Base-by-base conservation (phyloP, 1,284 basidiomycete species). In the Vanrija pseudolonga region DNA sequence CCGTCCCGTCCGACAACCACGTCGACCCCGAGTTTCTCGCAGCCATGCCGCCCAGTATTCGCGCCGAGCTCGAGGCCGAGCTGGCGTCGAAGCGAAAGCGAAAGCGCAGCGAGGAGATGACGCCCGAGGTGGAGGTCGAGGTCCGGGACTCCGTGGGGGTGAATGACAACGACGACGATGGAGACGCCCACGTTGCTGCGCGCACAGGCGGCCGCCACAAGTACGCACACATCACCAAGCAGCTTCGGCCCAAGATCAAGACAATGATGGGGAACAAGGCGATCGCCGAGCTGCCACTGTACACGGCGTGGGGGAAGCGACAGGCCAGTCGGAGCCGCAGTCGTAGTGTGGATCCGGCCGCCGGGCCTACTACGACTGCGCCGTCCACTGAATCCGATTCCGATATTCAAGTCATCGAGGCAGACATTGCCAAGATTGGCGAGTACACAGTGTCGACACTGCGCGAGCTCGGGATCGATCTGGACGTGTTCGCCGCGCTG, bases 401-500 rank as follows among this genome's bases (percentile, higher is more conserved):
- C 14, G 51, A 53, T 15, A 40, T 42, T 18, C 42, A 56, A 47
- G 20, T 46, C 24, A 9, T 48, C 23, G 47, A 49, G 32, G 53
- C 47, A 4, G 53, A 55, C 15, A 50, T 54, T 15, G 14, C 7
- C n/a, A 45, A 56, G 20, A 52, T 69, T 9, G 62, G 62, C 6
- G 61, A 51, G 14, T 69, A 63, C 47, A 62, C 68, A 1, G 66
- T 74, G 23, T 76, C 72, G 3, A 84, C 89, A 61, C 77, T 92
- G 19, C 74, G 69, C 14, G 79, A 80, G 39, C 78, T 91, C 20
- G 82, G 81, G 14, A 82, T 91, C 5, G 89, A 91, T 69, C 81
- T 76, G 65, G 80, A 81, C 1, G 85, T 90, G 0, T 84, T 89
- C 54, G 78, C 83, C 19, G 86, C 85, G 1, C 78, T 93, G 18